Evolutionary conservation across 352 stramenopile genomes (phyloP).

Genomic region (Globisporangium sylvaticum): DNA sequence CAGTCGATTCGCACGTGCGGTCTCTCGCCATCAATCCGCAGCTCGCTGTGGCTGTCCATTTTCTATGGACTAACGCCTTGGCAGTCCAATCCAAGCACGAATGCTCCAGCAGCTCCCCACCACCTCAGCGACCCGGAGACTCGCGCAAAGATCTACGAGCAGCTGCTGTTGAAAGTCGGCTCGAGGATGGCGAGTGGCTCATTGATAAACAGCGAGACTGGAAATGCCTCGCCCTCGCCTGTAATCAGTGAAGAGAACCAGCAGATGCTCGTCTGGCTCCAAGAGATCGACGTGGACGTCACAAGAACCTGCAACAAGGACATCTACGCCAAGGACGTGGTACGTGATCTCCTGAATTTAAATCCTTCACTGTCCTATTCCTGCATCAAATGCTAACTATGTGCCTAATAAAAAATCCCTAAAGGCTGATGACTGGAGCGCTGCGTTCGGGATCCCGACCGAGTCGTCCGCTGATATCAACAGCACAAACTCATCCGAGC

Average conservation of each 20-base stretch:
- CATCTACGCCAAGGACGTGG: conserved; percentile 35
- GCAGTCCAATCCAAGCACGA: conserved; percentile 9
- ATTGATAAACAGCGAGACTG: background rate
- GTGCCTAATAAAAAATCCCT: background rate
- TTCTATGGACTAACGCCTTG: conserved; percentile 62
- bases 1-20: conserved; percentile 60
- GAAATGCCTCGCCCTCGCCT: background rate
- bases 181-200: conserved; percentile 32
- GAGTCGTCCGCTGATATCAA: background rate
- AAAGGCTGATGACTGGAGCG: conserved; percentile 16
- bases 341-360: conserved; percentile 1
- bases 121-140: conserved; percentile 36
- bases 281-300: conserved; percentile 82
- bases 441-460: background rate
- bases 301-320: conserved; percentile 63
- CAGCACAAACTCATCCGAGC: background rate
- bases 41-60: conserved; percentile 58
- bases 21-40: conserved; percentile 39
- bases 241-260: conserved; percentile 35
- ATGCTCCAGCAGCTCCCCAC: conserved; percentile 26
- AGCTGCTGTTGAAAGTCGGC: conserved; percentile 56
- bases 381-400: background rate
- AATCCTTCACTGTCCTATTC: background rate
- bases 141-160: conserved; percentile 55
- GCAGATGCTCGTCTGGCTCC: conserved; percentile 64